These are phyloP conservation scores for Fusarium circinatum DNA, from an alignment of 2,329 filamentous ascomycete genomes.

Conservation along the genomic window DNA sequence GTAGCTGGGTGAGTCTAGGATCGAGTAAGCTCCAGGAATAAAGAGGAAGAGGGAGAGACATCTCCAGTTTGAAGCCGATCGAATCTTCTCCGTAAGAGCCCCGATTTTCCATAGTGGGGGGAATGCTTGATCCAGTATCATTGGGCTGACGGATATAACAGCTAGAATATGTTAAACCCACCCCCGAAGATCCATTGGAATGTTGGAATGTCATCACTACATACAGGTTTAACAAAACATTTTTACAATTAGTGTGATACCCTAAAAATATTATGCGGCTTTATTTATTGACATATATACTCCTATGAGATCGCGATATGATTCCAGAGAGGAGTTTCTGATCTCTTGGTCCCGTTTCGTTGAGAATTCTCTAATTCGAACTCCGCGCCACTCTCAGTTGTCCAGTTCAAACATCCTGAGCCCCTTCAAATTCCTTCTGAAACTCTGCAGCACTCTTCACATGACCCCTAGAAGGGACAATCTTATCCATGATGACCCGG, in stretches of 20 bases:
- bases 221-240: background rate
- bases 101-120: background rate
- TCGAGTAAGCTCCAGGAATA: too few species aligned
- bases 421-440: background rate
- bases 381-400: background rate
- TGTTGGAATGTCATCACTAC: background rate
- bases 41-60: background rate
- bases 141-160: background rate
- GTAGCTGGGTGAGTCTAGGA: accelerated
- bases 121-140: background rate
- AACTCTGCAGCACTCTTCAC: background rate
- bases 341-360: background rate
- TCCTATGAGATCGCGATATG: accelerated
- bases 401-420: background rate
- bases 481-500: background rate
- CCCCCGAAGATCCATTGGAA: accelerated
- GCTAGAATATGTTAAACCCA: accelerated
- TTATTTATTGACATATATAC: background rate
- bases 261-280: background rate
- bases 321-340: accelerated
- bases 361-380: background rate
- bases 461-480: background rate
- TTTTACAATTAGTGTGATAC: background rate
- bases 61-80: background rate
- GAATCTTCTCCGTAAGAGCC: too few species aligned